A percentile compares a stretch with the other conserved stretches of the same genome.
Evolutionary conservation across 331 rosid genomes (phyloP).

Genomic region (Cydonia oblonga): DNA sequence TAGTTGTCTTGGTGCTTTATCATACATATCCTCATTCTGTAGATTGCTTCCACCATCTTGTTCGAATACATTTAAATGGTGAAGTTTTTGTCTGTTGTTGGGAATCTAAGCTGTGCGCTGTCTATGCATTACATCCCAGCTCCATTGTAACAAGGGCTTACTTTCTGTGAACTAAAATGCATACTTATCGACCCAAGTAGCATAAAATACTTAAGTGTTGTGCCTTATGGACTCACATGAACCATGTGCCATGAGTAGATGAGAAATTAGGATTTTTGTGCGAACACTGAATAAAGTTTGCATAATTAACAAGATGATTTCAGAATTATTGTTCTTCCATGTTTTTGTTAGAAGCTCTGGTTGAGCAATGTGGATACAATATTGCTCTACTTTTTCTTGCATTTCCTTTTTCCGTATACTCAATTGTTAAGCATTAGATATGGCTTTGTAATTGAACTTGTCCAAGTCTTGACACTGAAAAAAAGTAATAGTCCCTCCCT

Average conservation of each 20-base stretch:
- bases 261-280: background rate
- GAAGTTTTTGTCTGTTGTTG: constrained; percentile 1
- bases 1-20: background rate
- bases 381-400: background rate
- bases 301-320: no score
- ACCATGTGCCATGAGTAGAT: background rate
- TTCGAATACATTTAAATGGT: background rate
- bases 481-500: background rate
- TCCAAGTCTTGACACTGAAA: background rate
- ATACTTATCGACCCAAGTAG: background rate
- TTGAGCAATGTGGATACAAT: background rate
- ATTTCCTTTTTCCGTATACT: background rate
- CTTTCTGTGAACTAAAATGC: background rate
- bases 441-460: background rate
- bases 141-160: background rate
- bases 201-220: background rate
- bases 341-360: background rate
- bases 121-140: background rate
- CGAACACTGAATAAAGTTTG: background rate
- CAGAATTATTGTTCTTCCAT: no score
- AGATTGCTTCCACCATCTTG: background rate
- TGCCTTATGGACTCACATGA: background rate
- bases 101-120: background rate
- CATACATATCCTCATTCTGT: background rate
- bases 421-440: background rate